Percentiles rank a stretch among this genome's conserved stretches.
phyloP scores from a whole-genome alignment of 225 moss, liverwort and hornwort species.

The Bryum argenteum region DNA sequence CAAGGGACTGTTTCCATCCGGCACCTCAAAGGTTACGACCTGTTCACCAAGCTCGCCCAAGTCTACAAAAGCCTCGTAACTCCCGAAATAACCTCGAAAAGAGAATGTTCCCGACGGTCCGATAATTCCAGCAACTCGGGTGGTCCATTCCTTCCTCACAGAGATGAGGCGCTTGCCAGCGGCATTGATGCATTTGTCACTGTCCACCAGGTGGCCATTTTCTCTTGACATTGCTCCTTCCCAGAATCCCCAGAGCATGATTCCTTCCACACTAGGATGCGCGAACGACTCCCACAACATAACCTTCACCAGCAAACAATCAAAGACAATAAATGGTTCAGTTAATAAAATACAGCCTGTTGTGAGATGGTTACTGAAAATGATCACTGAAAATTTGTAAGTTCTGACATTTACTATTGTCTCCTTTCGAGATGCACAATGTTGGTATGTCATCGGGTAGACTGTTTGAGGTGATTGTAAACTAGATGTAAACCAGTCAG shows the following conservation, averaged over 20 bases:
- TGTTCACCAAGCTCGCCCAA: constrained; percentile 42
- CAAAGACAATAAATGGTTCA: constrained; percentile 9
- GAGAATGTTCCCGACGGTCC: constrained; percentile 45
- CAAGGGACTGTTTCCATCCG: constrained; percentile 45
- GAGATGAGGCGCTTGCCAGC: constrained; percentile 72
- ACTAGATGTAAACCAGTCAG: too few species aligned
- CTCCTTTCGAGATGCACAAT: too few species aligned
- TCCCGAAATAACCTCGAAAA: constrained; percentile 71
- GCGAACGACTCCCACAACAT: constrained; percentile 82
- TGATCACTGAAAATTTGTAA: too few species aligned
- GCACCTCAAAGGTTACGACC: constrained; percentile 54
- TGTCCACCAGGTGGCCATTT: constrained; percentile 72
- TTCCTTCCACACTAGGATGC: constrained; percentile 76
- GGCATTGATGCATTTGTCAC: constrained; percentile 69
- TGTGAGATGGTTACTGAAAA: too few species aligned
- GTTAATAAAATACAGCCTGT: not conserved
- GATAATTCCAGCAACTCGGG: constrained; percentile 43
- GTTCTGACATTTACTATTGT: too few species aligned
- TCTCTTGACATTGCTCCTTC: constrained; percentile 76
- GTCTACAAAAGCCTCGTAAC: constrained; percentile 55
- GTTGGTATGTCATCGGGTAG: too few species aligned
- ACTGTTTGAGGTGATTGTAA: too few species aligned
- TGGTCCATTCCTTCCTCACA: constrained; percentile 80
- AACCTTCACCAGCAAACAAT: constrained; percentile 37
- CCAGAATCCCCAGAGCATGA: constrained; percentile 88